Base-by-base conservation (phyloP, 768 basidiomycete species). In the Termitomyces sp. region DNA sequence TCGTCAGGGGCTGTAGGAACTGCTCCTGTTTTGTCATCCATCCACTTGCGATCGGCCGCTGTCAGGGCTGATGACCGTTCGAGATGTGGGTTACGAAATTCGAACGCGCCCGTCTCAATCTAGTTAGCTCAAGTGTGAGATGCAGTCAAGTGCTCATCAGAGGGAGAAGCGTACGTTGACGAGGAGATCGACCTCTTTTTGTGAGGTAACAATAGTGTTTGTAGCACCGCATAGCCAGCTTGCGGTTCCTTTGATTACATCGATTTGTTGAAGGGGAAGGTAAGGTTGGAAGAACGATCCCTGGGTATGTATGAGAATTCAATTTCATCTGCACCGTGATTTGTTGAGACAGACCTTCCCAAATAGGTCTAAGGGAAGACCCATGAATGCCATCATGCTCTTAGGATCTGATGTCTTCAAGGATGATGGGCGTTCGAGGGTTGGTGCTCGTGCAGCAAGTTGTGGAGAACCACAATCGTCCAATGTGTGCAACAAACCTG, bases 261-360 rank as follows among this genome's bases (percentile, higher is more conserved):
- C 95, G 6, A 97, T 75, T 71, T 99, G 95, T 69, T 99, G 97
- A 2, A 99, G 71, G 0, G 97, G 96, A 12, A 98, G 75, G 68
- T 98, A 99, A 1, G 97, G 97, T 68, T 99, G 97, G 74, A 99
- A 99, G 74, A 98, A 95, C 4, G 94, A 82, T 62, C 94, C 91
- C 87, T 93, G 62, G n/a, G 14, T 21, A 19, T 23, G 3, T 9
- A n/a, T 38, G 40, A 48, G 23, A 9, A 15, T 28, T 49, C 3
- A 21, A 45, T 26, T 30, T 28, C 26, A 26, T n/a, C 8, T 19
- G 12, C 10, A 19, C 3, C 4, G 12, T 33, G 31, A n/a, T 19
- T 19, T 15, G 33, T 30, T 23, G 38, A 45, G 26, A 48, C 57
- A 19, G 58, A 92, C 93, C 78, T 89, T 88, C 55, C 94, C 94